Percentiles rank a stretch among this genome's conserved stretches.
Evolutionary conservation across 75 land plant genomes (phyloP).

Genomic region (Adiantum capillusveneris): DNA sequence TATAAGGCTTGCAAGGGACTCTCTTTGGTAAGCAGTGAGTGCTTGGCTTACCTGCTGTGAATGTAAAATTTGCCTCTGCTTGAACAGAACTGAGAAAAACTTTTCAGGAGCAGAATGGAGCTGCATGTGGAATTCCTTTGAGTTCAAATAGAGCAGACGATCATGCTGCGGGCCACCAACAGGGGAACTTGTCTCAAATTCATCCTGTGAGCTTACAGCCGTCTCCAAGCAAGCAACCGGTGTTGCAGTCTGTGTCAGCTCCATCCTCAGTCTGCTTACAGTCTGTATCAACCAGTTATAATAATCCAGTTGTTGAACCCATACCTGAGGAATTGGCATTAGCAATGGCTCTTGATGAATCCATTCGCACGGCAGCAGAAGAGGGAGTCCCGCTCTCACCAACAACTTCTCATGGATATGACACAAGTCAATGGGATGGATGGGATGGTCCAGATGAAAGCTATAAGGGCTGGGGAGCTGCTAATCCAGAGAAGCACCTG

Average conservation of each 20-base stretch:
- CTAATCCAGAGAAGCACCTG: too few relatives aligned
- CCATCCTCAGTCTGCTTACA: neutral
- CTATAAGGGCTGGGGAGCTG: too few relatives aligned
- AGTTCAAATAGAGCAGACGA: neutral
- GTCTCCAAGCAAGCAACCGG: neutral
- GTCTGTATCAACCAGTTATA: neutral
- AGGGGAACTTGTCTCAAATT: neutral
- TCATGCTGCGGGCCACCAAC: neutral
- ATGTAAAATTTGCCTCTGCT: neutral
- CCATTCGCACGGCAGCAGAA: constrained; percentile 53
- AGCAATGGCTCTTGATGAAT: constrained; percentile 77
- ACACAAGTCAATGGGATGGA: too few relatives aligned
- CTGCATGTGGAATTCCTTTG: too few relatives aligned
- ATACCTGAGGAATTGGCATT: constrained; percentile 45
- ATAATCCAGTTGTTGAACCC: neutral
- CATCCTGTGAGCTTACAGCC: too few relatives aligned
- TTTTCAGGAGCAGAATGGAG: too few relatives aligned
- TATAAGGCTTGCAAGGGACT: constrained; percentile 85
- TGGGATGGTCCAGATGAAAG: too few relatives aligned
- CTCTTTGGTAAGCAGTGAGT: constrained; percentile 39
- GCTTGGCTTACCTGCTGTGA: neutral
- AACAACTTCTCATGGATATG: neutral
- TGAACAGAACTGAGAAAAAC: too few relatives aligned
- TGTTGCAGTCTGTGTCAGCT: neutral
- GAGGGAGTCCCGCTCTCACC: constrained; percentile 26